A percentile compares a stretch with the other conserved stretches of the same genome.
Conservation (phyloP, 441 rosid genomes). For the Breynia disticha region DNA sequence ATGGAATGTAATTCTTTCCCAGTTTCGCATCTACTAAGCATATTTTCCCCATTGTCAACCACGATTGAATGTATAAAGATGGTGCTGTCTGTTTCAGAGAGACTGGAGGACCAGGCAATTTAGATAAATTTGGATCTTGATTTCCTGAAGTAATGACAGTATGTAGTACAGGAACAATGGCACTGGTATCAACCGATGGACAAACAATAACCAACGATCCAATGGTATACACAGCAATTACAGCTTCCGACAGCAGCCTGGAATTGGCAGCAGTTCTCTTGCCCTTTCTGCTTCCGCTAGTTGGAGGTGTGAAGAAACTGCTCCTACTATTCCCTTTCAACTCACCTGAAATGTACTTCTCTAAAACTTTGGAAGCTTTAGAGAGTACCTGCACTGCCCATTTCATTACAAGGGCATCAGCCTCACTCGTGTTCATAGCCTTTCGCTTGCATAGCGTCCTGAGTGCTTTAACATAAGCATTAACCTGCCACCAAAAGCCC, state of each 20-base stretch:
- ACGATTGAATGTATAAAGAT: slow-evolving; percentile 70
- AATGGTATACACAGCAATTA: slow-evolving; percentile 63
- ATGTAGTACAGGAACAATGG: slow-evolving; percentile 56
- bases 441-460: slow-evolving; percentile 77
- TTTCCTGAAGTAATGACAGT: slow-evolving; percentile 72
- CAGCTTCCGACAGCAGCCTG: slow-evolving; percentile 39
- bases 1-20: slow-evolving; percentile 83
- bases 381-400: slow-evolving; percentile 65
- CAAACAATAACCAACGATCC: slow-evolving; percentile 67
- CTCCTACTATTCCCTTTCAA: slow-evolving; percentile 28
- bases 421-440: slow-evolving; percentile 48
- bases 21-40: slow-evolving; percentile 85
- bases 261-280: slow-evolving; percentile 30
- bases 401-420: slow-evolving; percentile 55
- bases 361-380: slow-evolving; percentile 52
- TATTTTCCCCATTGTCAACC: slow-evolving; percentile 91
- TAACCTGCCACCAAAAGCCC: slow-evolving; percentile 49
- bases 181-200: slow-evolving; percentile 62
- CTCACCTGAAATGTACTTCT: slow-evolving; percentile 43
- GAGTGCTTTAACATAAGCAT: slow-evolving; percentile 87
- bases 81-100: slow-evolving; percentile 59
- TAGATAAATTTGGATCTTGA: slow-evolving; percentile 53
- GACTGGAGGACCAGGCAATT: slow-evolving; percentile 42
- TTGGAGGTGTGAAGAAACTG: slow-evolving; percentile 63
- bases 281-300: slow-evolving; percentile 38